phyloP scores from a whole-genome alignment of 2,329 filamentous ascomycete species.

The Chaetothyriales sp. region DNA sequence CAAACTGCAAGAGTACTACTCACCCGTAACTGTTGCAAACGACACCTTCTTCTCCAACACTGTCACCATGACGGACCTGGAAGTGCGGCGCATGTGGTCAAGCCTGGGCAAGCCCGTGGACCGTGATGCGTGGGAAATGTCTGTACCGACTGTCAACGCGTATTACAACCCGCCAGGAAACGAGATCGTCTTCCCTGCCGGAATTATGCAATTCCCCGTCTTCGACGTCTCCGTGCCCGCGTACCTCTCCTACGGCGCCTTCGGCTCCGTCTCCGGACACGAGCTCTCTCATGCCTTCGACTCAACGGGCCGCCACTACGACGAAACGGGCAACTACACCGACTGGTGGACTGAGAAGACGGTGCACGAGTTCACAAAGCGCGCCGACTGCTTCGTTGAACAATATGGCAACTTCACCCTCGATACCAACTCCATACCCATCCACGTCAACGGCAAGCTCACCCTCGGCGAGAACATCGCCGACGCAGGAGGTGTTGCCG shows the following conservation, averaged over 20 bases:
- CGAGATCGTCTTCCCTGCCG: conserved; percentile 55
- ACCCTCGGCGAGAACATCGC: conserved; percentile 60
- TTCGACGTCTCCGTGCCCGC: conserved; percentile 50
- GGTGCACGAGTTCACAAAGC: conserved; percentile 43
- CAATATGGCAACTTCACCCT: conserved; percentile 52
- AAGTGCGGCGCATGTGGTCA: conserved; percentile 40
- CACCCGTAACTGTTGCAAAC: conserved; percentile 36
- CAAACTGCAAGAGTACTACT: conserved; percentile 45
- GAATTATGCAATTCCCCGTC: conserved; percentile 55
- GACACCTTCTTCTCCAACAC: conserved; percentile 46
- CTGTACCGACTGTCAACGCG: conserved; percentile 49
- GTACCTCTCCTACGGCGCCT: conserved; percentile 56
- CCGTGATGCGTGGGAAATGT: conserved; percentile 48
- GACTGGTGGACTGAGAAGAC: conserved; percentile 55
- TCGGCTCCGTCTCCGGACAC: conserved; percentile 54
- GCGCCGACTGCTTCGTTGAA: conserved; percentile 52
- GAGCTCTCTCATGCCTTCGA: conserved; percentile 61
- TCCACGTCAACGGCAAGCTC: conserved; percentile 48
- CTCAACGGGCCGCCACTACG: conserved; percentile 47
- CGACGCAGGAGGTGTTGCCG: conserved; percentile 52
- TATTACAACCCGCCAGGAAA: conserved; percentile 52
- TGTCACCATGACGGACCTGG: conserved; percentile 38
- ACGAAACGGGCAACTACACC: conserved; percentile 50
- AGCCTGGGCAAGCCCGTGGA: conserved; percentile 47
- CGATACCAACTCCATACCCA: conserved; percentile 39